These are phyloP conservation scores for Alopecurus myosuroides DNA, from an alignment of 176 grass and related monocot genomes.

Conservation along the genomic window DNA sequence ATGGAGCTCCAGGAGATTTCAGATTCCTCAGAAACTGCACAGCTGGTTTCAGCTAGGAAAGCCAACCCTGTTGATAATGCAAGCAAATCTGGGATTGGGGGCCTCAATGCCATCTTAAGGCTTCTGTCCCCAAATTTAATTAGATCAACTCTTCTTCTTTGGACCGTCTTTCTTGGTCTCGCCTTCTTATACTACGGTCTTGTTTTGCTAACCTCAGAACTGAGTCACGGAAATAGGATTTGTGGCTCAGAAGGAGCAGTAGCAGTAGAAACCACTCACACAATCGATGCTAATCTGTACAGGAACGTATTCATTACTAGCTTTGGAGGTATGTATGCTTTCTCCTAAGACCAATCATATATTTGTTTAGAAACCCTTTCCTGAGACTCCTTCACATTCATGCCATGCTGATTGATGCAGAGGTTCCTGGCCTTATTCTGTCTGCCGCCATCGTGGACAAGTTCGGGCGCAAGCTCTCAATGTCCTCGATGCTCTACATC, in stretches of 20 bases:
- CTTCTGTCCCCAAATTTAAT: constrained; percentile 87
- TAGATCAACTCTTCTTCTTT: constrained; percentile 71
- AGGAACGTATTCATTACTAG: constrained; percentile 84
- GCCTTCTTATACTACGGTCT: constrained; percentile 94
- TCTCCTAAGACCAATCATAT: background rate
- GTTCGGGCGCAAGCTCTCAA: constrained; percentile 81
- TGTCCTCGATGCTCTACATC: constrained; percentile 64
- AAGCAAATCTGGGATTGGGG: constrained; percentile 46
- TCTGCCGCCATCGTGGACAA: constrained; percentile 82
- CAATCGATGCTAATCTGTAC: constrained; percentile 57
- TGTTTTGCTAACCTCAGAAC: constrained; percentile 73
- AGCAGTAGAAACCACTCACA: constrained; percentile 12
- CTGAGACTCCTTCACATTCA: constrained; percentile 15
- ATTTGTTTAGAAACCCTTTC: background rate
- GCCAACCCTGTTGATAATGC: background rate
- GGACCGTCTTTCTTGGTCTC: constrained; percentile 77
- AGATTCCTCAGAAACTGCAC: constrained; percentile 42
- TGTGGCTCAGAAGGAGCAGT: constrained; percentile 39
- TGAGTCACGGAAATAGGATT: constrained; percentile 70
- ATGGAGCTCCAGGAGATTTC: constrained; percentile 46
- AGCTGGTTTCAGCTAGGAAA: constrained; percentile 44
- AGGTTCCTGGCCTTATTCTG: constrained; percentile 79
- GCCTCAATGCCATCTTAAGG: constrained; percentile 45
- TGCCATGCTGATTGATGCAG: constrained; percentile 27
- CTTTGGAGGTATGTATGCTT: constrained; percentile 60